These are phyloP conservation scores for Erigeron canadensis DNA, from an alignment of 129 eudicot species.

Conservation along the genomic window DNA sequence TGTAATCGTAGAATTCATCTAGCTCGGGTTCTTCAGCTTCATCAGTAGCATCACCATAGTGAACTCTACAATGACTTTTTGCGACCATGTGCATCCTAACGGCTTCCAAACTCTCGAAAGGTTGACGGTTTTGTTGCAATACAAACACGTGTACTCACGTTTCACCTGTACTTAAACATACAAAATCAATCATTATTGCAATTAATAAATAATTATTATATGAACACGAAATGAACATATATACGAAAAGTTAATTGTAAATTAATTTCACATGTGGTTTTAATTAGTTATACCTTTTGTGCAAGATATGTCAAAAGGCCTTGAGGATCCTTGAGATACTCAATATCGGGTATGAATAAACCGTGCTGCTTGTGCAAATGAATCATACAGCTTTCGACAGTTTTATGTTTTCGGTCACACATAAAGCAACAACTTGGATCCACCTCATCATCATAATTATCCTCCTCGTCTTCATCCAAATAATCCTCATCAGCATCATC, in stretches of 20 bases:
- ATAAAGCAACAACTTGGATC: constrained; percentile 88
- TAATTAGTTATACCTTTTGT: too few relatives aligned
- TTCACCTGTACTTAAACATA: constrained; percentile 57
- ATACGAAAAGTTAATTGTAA: too few relatives aligned
- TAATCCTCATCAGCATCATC: too few relatives aligned
- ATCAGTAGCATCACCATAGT: constrained; percentile 88
- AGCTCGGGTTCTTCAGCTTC: constrained; percentile 91
- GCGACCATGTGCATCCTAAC: constrained; percentile 97
- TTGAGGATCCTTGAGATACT: constrained; percentile 80
- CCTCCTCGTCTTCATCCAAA: too few relatives aligned
- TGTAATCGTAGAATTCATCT: constrained; percentile 93
- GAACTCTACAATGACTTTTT: constrained; percentile 92
- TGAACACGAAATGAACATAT: background rate
- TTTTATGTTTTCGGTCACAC: constrained; percentile 79
- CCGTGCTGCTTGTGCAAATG: constrained; percentile 98
- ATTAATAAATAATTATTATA: constrained; percentile 1
- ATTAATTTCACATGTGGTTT: too few relatives aligned
- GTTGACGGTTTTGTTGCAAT: constrained; percentile 80
- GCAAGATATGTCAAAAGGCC: constrained; percentile 92
- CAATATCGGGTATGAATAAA: constrained; percentile 86
- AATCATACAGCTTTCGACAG: constrained; percentile 80
- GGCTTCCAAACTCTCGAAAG: constrained; percentile 92
- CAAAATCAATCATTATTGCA: background rate
- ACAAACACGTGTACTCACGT: constrained; percentile 75
- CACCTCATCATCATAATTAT: constrained; percentile 46